Conservation (phyloP, 2,329 filamentous ascomycete genomes). For the Stachybotrys echinatus region DNA sequence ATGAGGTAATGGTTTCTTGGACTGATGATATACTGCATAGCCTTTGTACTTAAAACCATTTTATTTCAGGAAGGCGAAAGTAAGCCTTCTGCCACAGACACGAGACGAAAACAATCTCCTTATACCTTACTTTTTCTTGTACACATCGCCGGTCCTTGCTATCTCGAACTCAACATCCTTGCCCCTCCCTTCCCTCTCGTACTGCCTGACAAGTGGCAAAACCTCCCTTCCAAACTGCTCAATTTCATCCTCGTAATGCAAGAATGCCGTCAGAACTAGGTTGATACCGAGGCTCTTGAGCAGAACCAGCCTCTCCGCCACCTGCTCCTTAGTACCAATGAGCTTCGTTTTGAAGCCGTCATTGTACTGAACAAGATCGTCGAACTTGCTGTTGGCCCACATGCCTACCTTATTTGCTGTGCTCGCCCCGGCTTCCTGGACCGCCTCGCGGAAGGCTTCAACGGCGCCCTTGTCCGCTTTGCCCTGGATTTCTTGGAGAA, state of each 20-base stretch:
- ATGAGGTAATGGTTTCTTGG: too few species aligned
- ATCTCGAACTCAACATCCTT: not conserved
- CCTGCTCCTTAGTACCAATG: conserved; percentile 45
- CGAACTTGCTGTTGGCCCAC: conserved; percentile 46
- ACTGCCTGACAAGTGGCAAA: not conserved
- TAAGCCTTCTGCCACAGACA: too few species aligned
- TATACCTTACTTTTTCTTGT: not conserved
- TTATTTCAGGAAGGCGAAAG: too few species aligned
- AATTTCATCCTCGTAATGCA: conserved; percentile 49
- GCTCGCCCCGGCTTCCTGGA: conserved; percentile 42
- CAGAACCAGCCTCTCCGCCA: conserved; percentile 39
- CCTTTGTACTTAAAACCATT: too few species aligned
- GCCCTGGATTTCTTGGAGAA: conserved; percentile 45
- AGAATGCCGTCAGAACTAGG: conserved; percentile 25
- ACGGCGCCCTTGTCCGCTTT: conserved; percentile 46
- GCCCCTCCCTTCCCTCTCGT: not conserved
- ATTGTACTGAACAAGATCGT: conserved; percentile 50
- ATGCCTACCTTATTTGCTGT: conserved; percentile 43
- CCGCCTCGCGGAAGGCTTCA: conserved; percentile 40
- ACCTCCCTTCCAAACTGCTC: not conserved
- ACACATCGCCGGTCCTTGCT: not conserved
- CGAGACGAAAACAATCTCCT: too few species aligned
- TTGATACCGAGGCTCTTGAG: not conserved
- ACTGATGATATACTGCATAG: too few species aligned
- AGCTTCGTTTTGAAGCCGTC: conserved; percentile 51